phyloP scores from a whole-genome alignment of 352 stramenopile genomes.

The Phytopythium chamaehyphon region DNA sequence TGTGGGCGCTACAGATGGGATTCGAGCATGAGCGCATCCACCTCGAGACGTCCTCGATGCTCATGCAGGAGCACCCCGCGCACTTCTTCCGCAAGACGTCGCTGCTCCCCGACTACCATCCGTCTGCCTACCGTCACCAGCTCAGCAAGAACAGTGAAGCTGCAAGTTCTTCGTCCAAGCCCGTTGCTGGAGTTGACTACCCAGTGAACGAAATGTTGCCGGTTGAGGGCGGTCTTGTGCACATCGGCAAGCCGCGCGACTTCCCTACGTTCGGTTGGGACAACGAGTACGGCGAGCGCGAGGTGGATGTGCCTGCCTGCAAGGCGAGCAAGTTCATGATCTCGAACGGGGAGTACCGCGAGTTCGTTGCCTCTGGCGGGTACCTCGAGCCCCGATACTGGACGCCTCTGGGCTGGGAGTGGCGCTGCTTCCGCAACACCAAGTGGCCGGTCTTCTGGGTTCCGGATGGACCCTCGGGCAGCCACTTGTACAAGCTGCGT shows the following conservation, averaged over 20 bases:
- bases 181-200: slow-evolving; percentile 82
- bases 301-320: slow-evolving; percentile 86
- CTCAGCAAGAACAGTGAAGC: not conserved
- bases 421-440: slow-evolving; percentile 93
- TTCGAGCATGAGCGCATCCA: slow-evolving; percentile 98
- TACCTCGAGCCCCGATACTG: slow-evolving; percentile 91
- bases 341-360: slow-evolving; percentile 95
- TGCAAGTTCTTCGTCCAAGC: slow-evolving; percentile 21
- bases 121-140: slow-evolving; percentile 25
- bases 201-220: slow-evolving; percentile 87
- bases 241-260: slow-evolving; percentile 88
- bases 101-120: slow-evolving; percentile 86
- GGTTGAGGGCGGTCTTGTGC: slow-evolving; percentile 58
- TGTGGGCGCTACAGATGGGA: slow-evolving; percentile 94
- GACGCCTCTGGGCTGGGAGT: slow-evolving; percentile 92
- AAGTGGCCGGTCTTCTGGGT: slow-evolving; percentile 97
- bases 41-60: slow-evolving; percentile 95
- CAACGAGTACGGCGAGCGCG: slow-evolving; percentile 94
- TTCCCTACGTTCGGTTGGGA: slow-evolving; percentile 97
- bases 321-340: slow-evolving; percentile 90
- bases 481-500: slow-evolving; percentile 92
- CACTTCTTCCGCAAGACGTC: slow-evolving; percentile 85
- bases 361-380: slow-evolving; percentile 93
- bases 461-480: slow-evolving; percentile 87
- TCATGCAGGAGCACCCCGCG: slow-evolving; percentile 91